Conservation (phyloP, 2,329 filamentous ascomycete genomes). For the Orbilia javanica region DNA sequence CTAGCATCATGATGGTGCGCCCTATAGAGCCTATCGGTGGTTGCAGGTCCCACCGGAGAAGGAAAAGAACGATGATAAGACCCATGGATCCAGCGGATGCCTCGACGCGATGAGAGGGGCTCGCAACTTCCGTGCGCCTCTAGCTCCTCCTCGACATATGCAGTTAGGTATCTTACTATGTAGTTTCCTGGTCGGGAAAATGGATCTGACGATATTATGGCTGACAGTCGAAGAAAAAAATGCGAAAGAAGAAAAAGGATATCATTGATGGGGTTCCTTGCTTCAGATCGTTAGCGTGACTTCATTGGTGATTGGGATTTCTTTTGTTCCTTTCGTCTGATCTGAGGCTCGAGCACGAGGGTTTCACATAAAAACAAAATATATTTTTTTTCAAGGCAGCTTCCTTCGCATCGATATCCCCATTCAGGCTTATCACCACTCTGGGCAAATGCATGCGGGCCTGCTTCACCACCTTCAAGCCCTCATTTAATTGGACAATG, state of each 20-base stretch:
- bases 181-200: not conserved
- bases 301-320: not conserved
- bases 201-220: not conserved
- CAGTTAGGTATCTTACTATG: not conserved
- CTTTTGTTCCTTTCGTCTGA: constrained; percentile 31
- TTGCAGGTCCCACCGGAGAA: constrained; percentile 9
- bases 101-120: not conserved
- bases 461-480: not conserved
- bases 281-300: not conserved
- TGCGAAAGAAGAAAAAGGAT: not conserved
- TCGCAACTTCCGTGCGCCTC: not conserved
- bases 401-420: constrained; percentile 20
- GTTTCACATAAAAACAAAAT: constrained; percentile 26
- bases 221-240: not conserved
- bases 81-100: not conserved
- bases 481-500: not conserved
- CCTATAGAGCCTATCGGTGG: not conserved
- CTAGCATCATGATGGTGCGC: constrained; percentile 19
- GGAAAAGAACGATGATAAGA: constrained; percentile 3
- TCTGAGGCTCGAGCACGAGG: constrained; percentile 49
- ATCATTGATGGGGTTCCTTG: not conserved
- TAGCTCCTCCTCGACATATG: not conserved
- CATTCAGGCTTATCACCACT: constrained; percentile 4
- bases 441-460: constrained; percentile 4
- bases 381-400: not conserved